Percentiles rank a stretch among this genome's conserved stretches.
Conservation (phyloP, 768 basidiomycete species). For the Boletus rex-veris region DNA sequence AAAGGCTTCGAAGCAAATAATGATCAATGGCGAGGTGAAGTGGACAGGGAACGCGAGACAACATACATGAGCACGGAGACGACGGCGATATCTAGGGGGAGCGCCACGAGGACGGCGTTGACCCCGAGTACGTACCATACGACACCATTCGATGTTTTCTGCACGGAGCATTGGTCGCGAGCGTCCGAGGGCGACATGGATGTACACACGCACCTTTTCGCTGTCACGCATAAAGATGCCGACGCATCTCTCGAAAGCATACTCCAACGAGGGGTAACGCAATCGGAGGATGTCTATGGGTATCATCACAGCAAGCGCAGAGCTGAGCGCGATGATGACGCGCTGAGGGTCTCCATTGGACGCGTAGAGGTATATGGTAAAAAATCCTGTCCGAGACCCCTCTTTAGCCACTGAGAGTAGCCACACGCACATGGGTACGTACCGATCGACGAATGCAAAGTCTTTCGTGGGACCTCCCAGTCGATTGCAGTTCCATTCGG, state of each 20-base stretch:
- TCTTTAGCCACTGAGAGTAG: neutral
- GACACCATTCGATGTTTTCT: slow-evolving; percentile 76
- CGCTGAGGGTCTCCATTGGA: slow-evolving; percentile 44
- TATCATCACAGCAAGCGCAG: slow-evolving; percentile 62
- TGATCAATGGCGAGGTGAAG: neutral
- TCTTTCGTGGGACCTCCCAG: slow-evolving; percentile 90
- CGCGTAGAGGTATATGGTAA: slow-evolving; percentile 57
- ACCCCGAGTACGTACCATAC: slow-evolving; percentile 88
- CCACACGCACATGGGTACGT: slow-evolving; percentile 23
- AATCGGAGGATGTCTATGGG: slow-evolving; percentile 78
- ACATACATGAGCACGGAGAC: slow-evolving; percentile 85
- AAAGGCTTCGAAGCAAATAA: slow-evolving; percentile 51
- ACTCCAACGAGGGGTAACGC: slow-evolving; percentile 57
- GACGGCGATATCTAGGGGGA: slow-evolving; percentile 86
- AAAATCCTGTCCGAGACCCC: slow-evolving; percentile 46
- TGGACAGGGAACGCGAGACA: neutral
- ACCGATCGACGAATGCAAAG: slow-evolving; percentile 88
- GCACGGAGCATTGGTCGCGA: neutral
- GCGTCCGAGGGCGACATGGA: neutral
- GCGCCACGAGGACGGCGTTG: slow-evolving; percentile 66
- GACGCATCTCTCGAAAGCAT: slow-evolving; percentile 63
- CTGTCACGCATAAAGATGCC: slow-evolving; percentile 90
- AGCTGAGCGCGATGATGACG: slow-evolving; percentile 61
- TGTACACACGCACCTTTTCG: slow-evolving; percentile 54
- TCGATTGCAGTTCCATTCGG: slow-evolving; percentile 41